phyloP scores from a whole-genome alignment of 805 yeast genomes.

The Saccharomycopsis fodiens region DNA sequence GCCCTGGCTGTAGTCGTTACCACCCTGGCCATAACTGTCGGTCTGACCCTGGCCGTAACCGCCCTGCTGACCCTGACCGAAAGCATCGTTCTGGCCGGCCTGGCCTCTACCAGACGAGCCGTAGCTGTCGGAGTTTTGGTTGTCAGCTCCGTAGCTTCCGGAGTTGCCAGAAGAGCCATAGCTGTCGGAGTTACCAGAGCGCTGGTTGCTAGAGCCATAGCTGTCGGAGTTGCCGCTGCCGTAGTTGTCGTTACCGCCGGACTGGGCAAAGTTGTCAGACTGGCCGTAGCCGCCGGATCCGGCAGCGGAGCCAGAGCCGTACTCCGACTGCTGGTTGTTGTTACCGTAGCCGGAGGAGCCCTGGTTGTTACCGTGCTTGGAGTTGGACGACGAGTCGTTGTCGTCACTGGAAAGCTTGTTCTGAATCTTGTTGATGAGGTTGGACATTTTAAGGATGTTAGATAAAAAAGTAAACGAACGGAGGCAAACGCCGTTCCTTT shows the following conservation, averaged over 20 bases:
- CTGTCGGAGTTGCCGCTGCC: neutral
- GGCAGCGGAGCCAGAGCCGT: neutral
- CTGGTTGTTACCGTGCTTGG: slow-evolving; percentile 1
- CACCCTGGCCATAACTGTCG: neutral
- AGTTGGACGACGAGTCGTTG: slow-evolving; percentile 1
- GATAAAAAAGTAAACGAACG: neutral
- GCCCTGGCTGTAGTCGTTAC: neutral
- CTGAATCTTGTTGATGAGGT: slow-evolving; percentile 11
- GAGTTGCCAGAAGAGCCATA: too few species aligned
- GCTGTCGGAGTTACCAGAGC: too few species aligned
- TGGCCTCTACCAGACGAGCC: too few species aligned
- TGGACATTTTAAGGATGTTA: slow-evolving; percentile 10
- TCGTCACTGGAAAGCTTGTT: slow-evolving; percentile 7
- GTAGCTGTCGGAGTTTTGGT: too few species aligned
- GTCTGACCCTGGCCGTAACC: too few species aligned
- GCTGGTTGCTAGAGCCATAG: too few species aligned
- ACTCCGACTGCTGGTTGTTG: neutral
- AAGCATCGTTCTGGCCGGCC: too few species aligned
- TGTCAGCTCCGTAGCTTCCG: too few species aligned
- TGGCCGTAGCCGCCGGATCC: slow-evolving; percentile 5
- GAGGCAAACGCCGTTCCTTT: too few species aligned
- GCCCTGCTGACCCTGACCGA: too few species aligned
- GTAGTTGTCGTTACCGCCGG: neutral
- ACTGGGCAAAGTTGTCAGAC: slow-evolving; percentile 1
- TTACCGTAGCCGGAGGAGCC: neutral